Evolutionary conservation across 805 yeast species (phyloP).

Genomic region (Candida namnaoensis): DNA sequence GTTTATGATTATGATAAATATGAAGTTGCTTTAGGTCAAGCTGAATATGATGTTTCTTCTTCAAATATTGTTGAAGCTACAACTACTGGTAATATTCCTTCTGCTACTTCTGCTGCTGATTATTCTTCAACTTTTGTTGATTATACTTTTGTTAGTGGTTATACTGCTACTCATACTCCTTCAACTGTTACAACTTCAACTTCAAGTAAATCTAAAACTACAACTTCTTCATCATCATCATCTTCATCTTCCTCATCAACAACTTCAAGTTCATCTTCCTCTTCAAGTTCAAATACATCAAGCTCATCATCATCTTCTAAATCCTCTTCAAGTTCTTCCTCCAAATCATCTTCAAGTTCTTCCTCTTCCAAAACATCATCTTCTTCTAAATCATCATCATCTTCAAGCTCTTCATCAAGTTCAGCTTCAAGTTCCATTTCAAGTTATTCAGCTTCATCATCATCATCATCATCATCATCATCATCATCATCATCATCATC

Average conservation of each 20-base stretch:
- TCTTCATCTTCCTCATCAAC: no score
- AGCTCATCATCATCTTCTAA: no score
- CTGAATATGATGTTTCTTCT: conserved; percentile 6
- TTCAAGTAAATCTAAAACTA: no score
- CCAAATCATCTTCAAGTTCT: neutral
- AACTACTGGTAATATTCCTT: neutral
- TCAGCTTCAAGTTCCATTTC: neutral
- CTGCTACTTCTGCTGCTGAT: neutral
- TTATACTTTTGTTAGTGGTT: neutral
- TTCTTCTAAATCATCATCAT: neutral
- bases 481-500: neutral
- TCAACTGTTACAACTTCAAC: neutral
- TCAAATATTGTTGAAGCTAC: neutral
- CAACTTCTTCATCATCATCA: no score
- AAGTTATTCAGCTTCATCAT: neutral
- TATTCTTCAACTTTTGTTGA: neutral
- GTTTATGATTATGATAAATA: conserved; percentile 54
- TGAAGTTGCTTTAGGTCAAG: conserved; percentile 43
- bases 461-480: neutral
- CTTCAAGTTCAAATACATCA: no score
- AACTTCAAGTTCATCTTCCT: no score
- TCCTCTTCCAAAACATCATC: neutral
- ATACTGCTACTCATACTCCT: neutral
- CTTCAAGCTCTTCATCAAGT: neutral
- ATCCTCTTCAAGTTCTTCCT: no score